These are phyloP conservation scores for Quillaja saponaria DNA, from an alignment of 306 rosid genomes.

Conservation along the genomic window DNA sequence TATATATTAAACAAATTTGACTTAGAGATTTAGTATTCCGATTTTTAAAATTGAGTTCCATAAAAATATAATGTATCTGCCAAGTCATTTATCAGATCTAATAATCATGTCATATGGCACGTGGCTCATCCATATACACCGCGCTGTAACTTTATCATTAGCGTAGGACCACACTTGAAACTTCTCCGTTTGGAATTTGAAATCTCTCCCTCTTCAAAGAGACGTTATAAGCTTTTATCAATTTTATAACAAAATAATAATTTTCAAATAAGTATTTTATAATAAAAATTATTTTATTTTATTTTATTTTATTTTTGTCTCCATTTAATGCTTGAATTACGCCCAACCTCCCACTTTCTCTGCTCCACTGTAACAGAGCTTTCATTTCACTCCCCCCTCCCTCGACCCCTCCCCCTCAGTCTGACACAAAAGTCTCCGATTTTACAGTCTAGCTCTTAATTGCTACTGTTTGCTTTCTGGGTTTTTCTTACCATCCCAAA, in stretches of 20 bases:
- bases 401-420: not conserved
- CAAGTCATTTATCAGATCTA: too few relatives aligned
- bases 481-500: not conserved
- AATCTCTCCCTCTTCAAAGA: conserved; percentile 56
- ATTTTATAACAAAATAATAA: conserved; percentile 30
- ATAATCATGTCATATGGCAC: too few relatives aligned
- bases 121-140: not conserved
- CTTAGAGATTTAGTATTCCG: too few relatives aligned
- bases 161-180: conserved; percentile 26
- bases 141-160: conserved; percentile 31
- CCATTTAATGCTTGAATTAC: conserved; percentile 37
- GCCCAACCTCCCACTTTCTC: not conserved
- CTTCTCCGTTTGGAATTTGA: conserved; percentile 71
- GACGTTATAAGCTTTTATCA: conserved; percentile 66
- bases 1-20: too few relatives aligned
- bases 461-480: not conserved
- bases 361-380: not conserved
- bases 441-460: not conserved
- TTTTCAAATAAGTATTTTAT: conserved; percentile 26
- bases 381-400: conserved; percentile 2
- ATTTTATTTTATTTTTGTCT: conserved; percentile 20
- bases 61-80: too few relatives aligned
- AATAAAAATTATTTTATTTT: not conserved
- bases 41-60: too few relatives aligned
- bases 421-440: not conserved